Evolutionary conservation across 164 flowering plant species (phyloP).

Genomic region (Magnolia kwangsiensis): DNA sequence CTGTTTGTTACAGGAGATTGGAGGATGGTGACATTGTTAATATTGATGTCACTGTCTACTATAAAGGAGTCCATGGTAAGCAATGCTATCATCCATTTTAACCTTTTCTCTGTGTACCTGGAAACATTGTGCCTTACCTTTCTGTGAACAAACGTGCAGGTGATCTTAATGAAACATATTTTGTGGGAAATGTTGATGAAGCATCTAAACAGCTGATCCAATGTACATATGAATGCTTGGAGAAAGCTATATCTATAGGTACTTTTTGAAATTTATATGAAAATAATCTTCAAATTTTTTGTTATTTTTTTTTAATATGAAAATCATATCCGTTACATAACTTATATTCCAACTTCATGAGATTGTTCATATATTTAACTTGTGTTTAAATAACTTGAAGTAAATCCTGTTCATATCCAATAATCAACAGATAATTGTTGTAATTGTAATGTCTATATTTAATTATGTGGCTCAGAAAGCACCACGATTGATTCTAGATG

Average conservation of each 20-base stretch:
- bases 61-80: constrained; percentile 93
- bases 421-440: no score
- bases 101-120: background rate
- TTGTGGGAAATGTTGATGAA: constrained; percentile 96
- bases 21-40: constrained; percentile 98
- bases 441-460: no score
- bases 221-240: constrained; percentile 92
- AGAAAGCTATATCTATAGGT: constrained; percentile 95
- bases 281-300: no score
- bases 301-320: no score
- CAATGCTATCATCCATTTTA: background rate
- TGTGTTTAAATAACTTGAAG: no score
- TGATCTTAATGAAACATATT: constrained; percentile 92
- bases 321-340: no score
- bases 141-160: constrained; percentile 37
- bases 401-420: no score
- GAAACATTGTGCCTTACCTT: background rate
- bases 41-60: constrained; percentile 88
- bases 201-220: constrained; percentile 68
- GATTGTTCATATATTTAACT: background rate
- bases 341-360: background rate
- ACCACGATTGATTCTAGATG: background rate
- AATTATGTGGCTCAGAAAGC: background rate
- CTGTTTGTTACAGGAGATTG: constrained; percentile 53
- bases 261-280: constrained; percentile 14